Evolutionary conservation across 805 yeast genomes (phyloP).

Genomic region (Candida coleopterorum): DNA sequence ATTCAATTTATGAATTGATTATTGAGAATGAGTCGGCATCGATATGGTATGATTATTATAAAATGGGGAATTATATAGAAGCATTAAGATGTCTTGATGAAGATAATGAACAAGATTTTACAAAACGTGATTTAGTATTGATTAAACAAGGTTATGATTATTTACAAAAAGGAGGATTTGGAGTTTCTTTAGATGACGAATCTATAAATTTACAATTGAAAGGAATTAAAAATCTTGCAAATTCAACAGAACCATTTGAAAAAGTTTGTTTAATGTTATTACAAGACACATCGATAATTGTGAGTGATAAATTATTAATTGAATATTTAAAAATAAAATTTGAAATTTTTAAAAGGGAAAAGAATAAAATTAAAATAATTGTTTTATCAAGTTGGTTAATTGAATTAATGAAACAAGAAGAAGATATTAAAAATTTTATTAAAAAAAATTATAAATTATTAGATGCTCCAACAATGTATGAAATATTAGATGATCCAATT

Average conservation of each 20-base stretch:
- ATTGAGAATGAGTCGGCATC: slow-evolving; percentile 65
- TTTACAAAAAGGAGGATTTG: slow-evolving; percentile 31
- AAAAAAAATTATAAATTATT: slow-evolving; percentile 40
- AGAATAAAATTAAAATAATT: slow-evolving; percentile 29
- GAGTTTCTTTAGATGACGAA: slow-evolving; percentile 12
- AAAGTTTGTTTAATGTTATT: slow-evolving; percentile 54
- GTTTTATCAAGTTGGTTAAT: slow-evolving; percentile 64
- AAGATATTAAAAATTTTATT: slow-evolving; percentile 37
- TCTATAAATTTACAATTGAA: slow-evolving; percentile 32
- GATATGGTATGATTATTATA: slow-evolving; percentile 58
- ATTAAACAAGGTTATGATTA: slow-evolving; percentile 36
- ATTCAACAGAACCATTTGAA: slow-evolving; percentile 64
- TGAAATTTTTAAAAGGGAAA: slow-evolving; percentile 20
- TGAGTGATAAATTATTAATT: slow-evolving; percentile 24
- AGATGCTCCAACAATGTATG: slow-evolving; percentile 68
- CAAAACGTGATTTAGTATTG: slow-evolving; percentile 26
- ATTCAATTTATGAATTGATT: slow-evolving; percentile 65
- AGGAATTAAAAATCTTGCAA: slow-evolving; percentile 46
- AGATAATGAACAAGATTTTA: slow-evolving; percentile 10
- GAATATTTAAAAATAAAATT: slow-evolving; percentile 33
- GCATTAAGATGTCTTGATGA: slow-evolving; percentile 50
- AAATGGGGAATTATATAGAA: slow-evolving; percentile 50
- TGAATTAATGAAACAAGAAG: slow-evolving; percentile 48
- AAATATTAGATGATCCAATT: slow-evolving; percentile 62
- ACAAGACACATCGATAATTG: slow-evolving; percentile 9